Conservation (phyloP, 2,329 filamentous ascomycete genomes). For the Cordyceps javanica region DNA sequence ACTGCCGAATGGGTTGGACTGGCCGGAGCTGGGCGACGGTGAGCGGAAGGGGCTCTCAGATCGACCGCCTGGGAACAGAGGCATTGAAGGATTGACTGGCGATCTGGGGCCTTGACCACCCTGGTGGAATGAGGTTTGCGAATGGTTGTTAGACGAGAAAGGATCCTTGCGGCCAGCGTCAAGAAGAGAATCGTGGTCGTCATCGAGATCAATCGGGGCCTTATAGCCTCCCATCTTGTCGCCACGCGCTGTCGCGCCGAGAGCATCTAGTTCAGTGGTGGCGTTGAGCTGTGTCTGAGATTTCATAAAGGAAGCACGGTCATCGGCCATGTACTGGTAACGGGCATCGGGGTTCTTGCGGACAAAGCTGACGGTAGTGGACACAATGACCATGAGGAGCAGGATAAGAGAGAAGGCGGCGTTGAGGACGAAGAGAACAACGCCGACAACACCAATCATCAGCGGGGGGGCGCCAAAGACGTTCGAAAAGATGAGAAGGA, state of each 20-base stretch:
- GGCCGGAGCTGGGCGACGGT: constrained; percentile 26
- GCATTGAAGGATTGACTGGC: constrained; percentile 37
- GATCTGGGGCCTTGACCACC: constrained; percentile 27
- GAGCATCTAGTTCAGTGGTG: constrained; percentile 81
- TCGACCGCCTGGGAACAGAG: constrained; percentile 34
- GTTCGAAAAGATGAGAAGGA: constrained; percentile 81
- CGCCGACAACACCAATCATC: constrained; percentile 81
- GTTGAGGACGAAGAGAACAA: constrained; percentile 84
- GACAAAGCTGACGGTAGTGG: constrained; percentile 63
- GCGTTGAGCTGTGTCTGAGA: constrained; percentile 72
- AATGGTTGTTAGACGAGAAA: constrained; percentile 27
- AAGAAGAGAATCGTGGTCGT: constrained; percentile 35
- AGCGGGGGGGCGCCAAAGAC: constrained; percentile 80
- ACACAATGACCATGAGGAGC: constrained; percentile 66
- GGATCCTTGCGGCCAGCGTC: constrained; percentile 31
- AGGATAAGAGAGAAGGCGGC: constrained; percentile 77
- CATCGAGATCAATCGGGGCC: constrained; percentile 32
- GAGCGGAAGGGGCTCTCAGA: constrained; percentile 31
- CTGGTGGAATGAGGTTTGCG: constrained; percentile 21
- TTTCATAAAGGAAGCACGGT: constrained; percentile 96
- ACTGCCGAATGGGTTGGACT: constrained; percentile 13
- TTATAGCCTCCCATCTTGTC: constrained; percentile 55
- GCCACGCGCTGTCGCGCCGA: constrained; percentile 85
- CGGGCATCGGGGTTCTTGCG: constrained; percentile 92
- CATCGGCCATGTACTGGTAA: constrained; percentile 95